Base-by-base conservation (phyloP, 2,329 filamentous ascomycete genomes). In the Diplocarpon rosae region DNA sequence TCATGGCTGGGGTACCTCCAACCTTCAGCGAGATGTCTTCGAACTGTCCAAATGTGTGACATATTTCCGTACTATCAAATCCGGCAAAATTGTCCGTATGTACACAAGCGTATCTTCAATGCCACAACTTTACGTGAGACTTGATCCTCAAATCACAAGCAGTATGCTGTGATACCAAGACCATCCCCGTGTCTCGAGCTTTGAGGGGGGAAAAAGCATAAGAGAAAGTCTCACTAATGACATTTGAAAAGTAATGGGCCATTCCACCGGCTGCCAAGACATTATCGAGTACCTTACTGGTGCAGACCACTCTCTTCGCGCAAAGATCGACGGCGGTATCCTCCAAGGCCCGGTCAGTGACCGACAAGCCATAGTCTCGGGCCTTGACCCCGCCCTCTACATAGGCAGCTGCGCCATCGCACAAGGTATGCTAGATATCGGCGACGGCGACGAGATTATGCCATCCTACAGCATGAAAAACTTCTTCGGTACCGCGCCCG, bases 231-330 rank as follows among this genome's bases (percentile, higher is more conserved):
- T 7, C 20, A 3, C 20, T 24, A 7, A 3, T 24, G 7, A 24
- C 20, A 4, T 4, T 24, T 24, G 20, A 7, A 7, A 24, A 24
- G 20, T 84, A 12, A 78, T 85, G 74, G 80, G 80, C 2, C 78
- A 83, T 54, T 80, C 75, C 1, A 85, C 80, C 0, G 80, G 80
- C 0, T 82, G 75, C 53, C 80, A 85, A 60, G 80, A 83, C 58
- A 69, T 77, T 11, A 71, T 84, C 64, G 74, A 82, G 53, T 85
- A 84, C 52, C 59, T 81, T 5, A 59, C 56, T 7, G 59, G 59
- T 16, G n/a, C 48, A 2, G 53, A 52, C n/a, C 46, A 54, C 28
- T 49, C 55, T 37, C 49, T 54, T 6, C 62, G 72, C 4, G 65
- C 70, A 0, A 44, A 46, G 0, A 65, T 85, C 10, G 69, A 82